These are phyloP conservation scores for Glarea lozoyensis DNA, from an alignment of 495 filamentous ascomycete genomes.

Conservation along the genomic window DNA sequence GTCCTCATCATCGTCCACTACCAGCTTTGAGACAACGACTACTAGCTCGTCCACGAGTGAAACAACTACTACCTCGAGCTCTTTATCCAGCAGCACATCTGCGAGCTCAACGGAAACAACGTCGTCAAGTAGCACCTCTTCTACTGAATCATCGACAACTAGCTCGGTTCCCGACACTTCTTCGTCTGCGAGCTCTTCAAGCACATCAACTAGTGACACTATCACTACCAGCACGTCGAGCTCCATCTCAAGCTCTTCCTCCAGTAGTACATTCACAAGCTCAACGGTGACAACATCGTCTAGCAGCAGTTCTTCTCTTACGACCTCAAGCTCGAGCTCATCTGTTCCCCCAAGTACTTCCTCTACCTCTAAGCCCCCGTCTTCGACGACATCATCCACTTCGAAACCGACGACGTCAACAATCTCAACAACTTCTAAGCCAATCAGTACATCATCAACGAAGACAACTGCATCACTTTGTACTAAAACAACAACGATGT, in stretches of 20 bases:
- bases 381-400: constrained; percentile 1
- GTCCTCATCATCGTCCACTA: neutral
- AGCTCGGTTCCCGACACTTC: neutral
- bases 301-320: neutral
- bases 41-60: neutral
- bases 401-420: constrained; percentile 14
- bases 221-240: no score
- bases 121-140: neutral
- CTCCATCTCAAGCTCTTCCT: neutral
- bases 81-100: neutral
- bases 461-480: constrained; percentile 32
- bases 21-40: neutral
- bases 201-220: no score
- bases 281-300: neutral
- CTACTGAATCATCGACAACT: neutral
- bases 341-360: constrained; percentile 3
- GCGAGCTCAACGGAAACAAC: neutral
- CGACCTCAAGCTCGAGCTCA: no score
- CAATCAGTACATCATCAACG: constrained; percentile 15
- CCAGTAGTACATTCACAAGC: no score
- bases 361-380: constrained; percentile 3
- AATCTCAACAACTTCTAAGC: no score
- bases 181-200: neutral
- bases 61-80: neutral
- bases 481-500: constrained; percentile 26